Conservation (phyloP, 768 basidiomycete genomes). For the Mycena vitilis region DNA sequence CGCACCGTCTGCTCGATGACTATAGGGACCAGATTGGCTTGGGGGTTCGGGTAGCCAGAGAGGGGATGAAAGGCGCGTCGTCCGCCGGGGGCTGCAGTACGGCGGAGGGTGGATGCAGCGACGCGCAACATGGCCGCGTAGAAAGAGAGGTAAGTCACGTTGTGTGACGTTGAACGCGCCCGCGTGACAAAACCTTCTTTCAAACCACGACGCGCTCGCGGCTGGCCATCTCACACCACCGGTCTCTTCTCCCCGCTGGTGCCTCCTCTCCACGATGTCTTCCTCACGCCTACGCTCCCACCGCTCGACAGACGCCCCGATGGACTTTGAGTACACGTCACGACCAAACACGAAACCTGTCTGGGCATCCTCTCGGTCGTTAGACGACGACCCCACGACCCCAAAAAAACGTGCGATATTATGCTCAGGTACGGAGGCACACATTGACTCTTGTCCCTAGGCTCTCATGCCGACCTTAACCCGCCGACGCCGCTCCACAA, state of each 20-base stretch:
- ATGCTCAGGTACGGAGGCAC: conserved; percentile 18
- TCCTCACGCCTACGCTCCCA: conserved; percentile 24
- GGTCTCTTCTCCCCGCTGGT: neutral
- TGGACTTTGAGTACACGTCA: conserved; percentile 91
- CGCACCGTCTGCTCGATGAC: conserved; percentile 92
- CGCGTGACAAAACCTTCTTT: conserved; percentile 32
- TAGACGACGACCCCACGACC: conserved; percentile 59
- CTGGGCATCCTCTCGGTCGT: conserved; percentile 56
- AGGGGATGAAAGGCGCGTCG: conserved; percentile 67
- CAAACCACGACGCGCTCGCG: conserved; percentile 33
- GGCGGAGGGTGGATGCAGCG: conserved; percentile 26
- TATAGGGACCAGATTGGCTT: conserved; percentile 83
- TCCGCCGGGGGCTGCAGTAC: conserved; percentile 13
- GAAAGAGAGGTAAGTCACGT: conserved; percentile 41
- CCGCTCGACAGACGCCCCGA: conserved; percentile 84
- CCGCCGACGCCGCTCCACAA: conserved; percentile 56
- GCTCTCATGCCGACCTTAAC: conserved; percentile 56
- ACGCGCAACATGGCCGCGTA: conserved; percentile 29
- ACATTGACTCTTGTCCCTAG: conserved; percentile 37
- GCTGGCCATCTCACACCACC: neutral
- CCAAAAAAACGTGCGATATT: conserved; percentile 74
- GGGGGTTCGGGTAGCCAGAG: conserved; percentile 52
- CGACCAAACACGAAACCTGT: conserved; percentile 67
- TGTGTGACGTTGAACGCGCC: neutral
- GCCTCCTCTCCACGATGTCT: conserved; percentile 20